These are phyloP conservation scores for Cantharellus anzutake DNA, from an alignment of 768 basidiomycete genomes.

Conservation along the genomic window DNA sequence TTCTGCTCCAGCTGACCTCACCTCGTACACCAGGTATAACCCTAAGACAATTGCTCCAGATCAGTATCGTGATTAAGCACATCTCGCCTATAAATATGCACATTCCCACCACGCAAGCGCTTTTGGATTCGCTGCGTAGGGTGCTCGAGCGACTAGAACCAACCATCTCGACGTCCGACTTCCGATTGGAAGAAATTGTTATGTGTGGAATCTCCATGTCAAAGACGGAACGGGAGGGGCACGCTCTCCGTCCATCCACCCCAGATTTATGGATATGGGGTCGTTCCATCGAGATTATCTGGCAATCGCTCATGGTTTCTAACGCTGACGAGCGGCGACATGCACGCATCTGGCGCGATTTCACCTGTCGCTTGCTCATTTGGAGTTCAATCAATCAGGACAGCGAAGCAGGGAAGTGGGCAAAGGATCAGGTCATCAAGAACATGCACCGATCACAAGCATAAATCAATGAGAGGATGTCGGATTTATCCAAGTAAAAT, in stretches of 20 bases:
- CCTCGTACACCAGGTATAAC: too few relatives aligned
- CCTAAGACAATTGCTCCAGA: too few relatives aligned
- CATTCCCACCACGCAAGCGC: too few relatives aligned
- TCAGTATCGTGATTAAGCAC: too few relatives aligned
- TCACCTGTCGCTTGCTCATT: conserved; percentile 35
- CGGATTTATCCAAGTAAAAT: too few relatives aligned
- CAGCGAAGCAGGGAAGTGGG: conserved; percentile 34
- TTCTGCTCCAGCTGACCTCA: neutral
- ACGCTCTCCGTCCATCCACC: neutral
- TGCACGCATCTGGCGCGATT: conserved; percentile 26
- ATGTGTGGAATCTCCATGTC: too few relatives aligned
- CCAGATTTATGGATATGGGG: neutral
- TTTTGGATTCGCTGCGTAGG: too few relatives aligned
- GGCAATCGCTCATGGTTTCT: neutral
- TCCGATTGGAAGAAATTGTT: too few relatives aligned
- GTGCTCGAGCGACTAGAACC: too few relatives aligned
- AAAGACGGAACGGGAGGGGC: too few relatives aligned
- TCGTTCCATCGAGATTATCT: neutral
- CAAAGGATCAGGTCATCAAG: conserved; percentile 16
- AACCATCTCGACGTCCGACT: too few relatives aligned
- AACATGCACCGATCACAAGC: neutral
- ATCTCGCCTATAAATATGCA: too few relatives aligned
- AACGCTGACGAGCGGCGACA: conserved; percentile 2
- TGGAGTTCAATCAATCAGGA: conserved; percentile 32
- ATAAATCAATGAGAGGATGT: neutral